Base-by-base conservation (phyloP, 495 filamentous ascomycete genomes). In the Penicillium turbatum region DNA sequence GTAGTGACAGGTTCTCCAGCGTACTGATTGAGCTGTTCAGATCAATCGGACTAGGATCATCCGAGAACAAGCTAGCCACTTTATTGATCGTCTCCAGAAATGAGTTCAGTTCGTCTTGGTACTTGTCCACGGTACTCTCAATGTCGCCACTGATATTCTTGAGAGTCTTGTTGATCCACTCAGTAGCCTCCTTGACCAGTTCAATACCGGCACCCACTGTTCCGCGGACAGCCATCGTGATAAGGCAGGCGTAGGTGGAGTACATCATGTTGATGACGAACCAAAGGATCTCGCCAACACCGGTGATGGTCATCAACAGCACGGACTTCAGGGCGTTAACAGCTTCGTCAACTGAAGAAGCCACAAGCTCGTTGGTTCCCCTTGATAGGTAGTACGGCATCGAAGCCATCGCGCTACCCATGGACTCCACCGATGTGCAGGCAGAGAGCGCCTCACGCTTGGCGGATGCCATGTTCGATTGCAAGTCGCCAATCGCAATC, bases 391-490 rank as follows among this genome's bases (percentile, higher is more conserved):
- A 97, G 66, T 96, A 85, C 15, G 93, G 93, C 90, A 96, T 95
- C 16, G 92, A 97, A 19, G 91, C 93, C 89, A 98, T 92, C 32
- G 91, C 81, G 63, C 90, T 96, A 56, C 92, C 95, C 69, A 95
- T 82, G 47, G 88, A 88, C 69, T 98, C 92, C n/a, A 97, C 91
- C 55, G 84, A 82, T 48, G 86, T 89, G 62, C 93, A 98, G 48
- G 91, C 89, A 29, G 87, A 86, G 16, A 96, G 77, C 16, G 93
- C 92, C 76, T 97, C 83, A 36, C 68, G 70, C 61, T 88, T 83
- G 36, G 95, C 93, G 35, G 82, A 81, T 16, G 62, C 82, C 63
- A 97, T 78, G 64, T 90, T 83, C 48, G 79, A 72, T 59, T 93
- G 77, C 47, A 96, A 74, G 59, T 79, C 79, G 32, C 77, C 73